phyloP scores from a whole-genome alignment of 257 asterid species.

The Gynochthodes officinalis region DNA sequence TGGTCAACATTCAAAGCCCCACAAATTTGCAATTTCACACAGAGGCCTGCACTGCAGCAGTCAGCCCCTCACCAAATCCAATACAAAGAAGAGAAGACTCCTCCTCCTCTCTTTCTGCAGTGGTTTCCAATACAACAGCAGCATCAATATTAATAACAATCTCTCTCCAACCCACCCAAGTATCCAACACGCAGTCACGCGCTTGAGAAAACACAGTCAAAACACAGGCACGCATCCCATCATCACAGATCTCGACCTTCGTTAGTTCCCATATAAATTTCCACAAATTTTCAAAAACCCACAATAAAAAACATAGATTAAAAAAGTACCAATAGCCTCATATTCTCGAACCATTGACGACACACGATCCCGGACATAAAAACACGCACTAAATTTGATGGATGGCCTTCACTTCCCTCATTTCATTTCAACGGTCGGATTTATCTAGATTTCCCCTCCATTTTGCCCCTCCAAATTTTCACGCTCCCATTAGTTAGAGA shows the following conservation, averaged over 20 bases:
- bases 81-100: no score
- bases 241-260: slow-evolving; percentile 7
- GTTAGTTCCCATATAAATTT: neutral
- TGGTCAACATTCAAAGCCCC: no score
- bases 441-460: neutral
- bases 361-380: neutral
- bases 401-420: no score
- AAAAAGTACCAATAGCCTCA: neutral
- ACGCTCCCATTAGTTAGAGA: neutral
- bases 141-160: no score
- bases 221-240: slow-evolving; percentile 18
- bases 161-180: no score
- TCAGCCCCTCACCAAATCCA: no score
- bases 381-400: neutral
- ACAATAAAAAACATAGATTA: neutral
- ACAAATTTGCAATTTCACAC: no score
- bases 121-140: no score
- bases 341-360: neutral
- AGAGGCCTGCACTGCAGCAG: no score
- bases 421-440: slow-evolving; percentile 13
- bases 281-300: neutral
- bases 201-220: slow-evolving; percentile 14
- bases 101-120: neutral
- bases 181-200: no score
- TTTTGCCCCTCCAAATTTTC: neutral